A percentile compares a stretch with the other conserved stretches of the same genome.
These are phyloP conservation scores for Boletus semigastroideus DNA, from an alignment of 1,284 basidiomycete species.

Conservation along the genomic window DNA sequence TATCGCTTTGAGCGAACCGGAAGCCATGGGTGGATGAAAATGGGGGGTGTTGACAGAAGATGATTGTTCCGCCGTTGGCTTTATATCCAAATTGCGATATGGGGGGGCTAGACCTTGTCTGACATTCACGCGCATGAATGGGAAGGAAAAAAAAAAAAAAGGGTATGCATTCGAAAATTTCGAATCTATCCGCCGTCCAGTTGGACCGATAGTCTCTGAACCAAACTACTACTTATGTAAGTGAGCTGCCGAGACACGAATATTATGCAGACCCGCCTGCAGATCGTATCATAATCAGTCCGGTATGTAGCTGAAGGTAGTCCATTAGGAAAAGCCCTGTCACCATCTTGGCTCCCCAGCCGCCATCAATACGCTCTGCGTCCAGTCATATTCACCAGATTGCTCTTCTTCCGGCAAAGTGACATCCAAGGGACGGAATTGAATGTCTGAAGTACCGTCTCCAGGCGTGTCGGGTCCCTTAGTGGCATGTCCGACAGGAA, in stretches of 20 bases:
- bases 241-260: slow-evolving; percentile 16
- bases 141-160: not conserved
- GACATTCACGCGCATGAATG: slow-evolving; percentile 24
- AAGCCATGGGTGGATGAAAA: slow-evolving; percentile 32
- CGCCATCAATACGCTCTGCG: slow-evolving; percentile 34
- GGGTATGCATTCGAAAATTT: slow-evolving; percentile 25
- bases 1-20: slow-evolving; percentile 55
- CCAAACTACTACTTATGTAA: slow-evolving; percentile 11
- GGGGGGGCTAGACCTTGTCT: slow-evolving; percentile 9
- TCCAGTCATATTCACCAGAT: slow-evolving; percentile 31
- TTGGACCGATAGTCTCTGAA: slow-evolving; percentile 10
- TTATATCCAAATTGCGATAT: slow-evolving; percentile 3
- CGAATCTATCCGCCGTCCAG: too few relatives aligned
- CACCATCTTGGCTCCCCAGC: slow-evolving; percentile 32
- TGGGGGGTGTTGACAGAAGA: not conserved
- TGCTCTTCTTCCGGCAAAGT: slow-evolving; percentile 26
- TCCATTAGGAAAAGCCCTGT: slow-evolving; percentile 13
- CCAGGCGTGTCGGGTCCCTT: not conserved
- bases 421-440: slow-evolving; percentile 27
- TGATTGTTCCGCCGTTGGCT: not conserved
- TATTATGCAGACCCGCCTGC: slow-evolving; percentile 33
- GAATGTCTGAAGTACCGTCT: too few relatives aligned
- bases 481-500: slow-evolving; percentile 7
- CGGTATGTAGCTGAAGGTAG: slow-evolving; percentile 12
- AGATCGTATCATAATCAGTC: slow-evolving; percentile 28